These are phyloP conservation scores for Lachnellula hyalina DNA, from an alignment of 2,329 filamentous ascomycete genomes.

Conservation along the genomic window DNA sequence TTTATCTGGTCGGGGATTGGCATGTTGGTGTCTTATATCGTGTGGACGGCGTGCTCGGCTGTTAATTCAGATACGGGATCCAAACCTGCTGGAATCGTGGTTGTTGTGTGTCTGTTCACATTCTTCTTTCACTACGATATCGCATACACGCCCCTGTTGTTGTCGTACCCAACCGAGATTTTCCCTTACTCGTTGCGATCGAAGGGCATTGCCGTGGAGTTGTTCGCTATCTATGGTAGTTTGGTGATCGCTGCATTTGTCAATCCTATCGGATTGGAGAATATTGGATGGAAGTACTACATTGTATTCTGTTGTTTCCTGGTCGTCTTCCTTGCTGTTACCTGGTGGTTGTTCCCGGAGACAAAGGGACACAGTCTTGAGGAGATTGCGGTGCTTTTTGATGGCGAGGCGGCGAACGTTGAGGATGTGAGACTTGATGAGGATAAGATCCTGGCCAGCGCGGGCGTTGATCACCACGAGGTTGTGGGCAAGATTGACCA, in stretches of 20 bases:
- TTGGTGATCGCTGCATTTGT: slow-evolving; percentile 30
- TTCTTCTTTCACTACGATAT: slow-evolving; percentile 57
- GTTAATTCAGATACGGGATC: slow-evolving; percentile 43
- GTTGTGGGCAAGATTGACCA: background rate
- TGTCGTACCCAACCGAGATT: slow-evolving; percentile 54
- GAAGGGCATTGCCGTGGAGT: slow-evolving; percentile 16
- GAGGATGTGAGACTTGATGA: background rate
- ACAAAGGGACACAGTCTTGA: slow-evolving; percentile 36
- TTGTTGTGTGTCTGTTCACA: slow-evolving; percentile 54
- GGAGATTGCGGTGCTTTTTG: slow-evolving; percentile 32
- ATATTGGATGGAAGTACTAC: slow-evolving; percentile 36
- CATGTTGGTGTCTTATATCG: slow-evolving; percentile 25
- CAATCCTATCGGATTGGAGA: slow-evolving; percentile 36
- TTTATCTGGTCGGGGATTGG: slow-evolving; percentile 30
- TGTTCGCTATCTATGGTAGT: slow-evolving; percentile 10
- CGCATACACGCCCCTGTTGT: slow-evolving; percentile 52
- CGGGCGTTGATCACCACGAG: background rate
- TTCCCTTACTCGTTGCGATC: slow-evolving; percentile 51
- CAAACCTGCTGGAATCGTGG: slow-evolving; percentile 43
- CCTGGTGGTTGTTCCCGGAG: slow-evolving; percentile 31
- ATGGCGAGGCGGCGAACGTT: background rate
- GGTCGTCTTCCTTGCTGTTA: slow-evolving; percentile 8
- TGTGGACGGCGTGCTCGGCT: slow-evolving; percentile 34
- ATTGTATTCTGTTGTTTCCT: slow-evolving; percentile 34
- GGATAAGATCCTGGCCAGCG: background rate